Base-by-base conservation (phyloP, 2,329 filamentous ascomycete species). In the Knoxdaviesia proteae region DNA sequence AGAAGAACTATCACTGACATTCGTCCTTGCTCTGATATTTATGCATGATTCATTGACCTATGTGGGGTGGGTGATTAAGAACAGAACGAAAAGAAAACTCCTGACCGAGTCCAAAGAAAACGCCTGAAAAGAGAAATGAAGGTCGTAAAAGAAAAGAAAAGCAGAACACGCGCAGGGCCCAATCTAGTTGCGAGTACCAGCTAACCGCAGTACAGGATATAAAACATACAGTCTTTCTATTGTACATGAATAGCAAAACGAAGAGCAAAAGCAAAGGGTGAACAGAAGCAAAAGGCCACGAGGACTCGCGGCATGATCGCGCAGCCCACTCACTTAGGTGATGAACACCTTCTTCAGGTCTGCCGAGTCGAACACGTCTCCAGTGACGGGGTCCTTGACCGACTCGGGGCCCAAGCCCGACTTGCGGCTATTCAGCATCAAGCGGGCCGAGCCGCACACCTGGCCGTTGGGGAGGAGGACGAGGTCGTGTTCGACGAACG, bases 321-420 rank as follows among this genome's bases (percentile, higher is more conserved):
- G 31, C 7, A 40, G 33, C 20, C 20, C 20, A 20, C 20, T 20
- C 11, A 36, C 5, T 53, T 62, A 94, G 43, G 84, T 84, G 46
- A 96, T 94, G 56, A 79, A 98, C 29, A 96, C 86, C 64, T 92
- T 94, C 64, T 81, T 81, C 45, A 90, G 62, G 44, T 73, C 65
- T 2, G 67, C 65, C 42, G 67, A 62, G 1, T 65, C 58, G 53
- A 70, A 90, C 7, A 80, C 61, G 41, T 83, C 72, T 0, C 79
- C 78, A 1, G 80, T 86, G 11, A 78, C 76, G 20, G 86, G 71
- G 61, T 96, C 88, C 56, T 81, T 81, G 9, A 94, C 69, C 52
- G 69, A 68, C 5, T 71, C 77, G 6, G 67, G 54, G 29, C 67
- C 63, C 37, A 90, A 65, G 1, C 82, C 82, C 0, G 84, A 66